Evolutionary conservation across 176 grass and related monocot species (phyloP).

Genomic region (Miscanthus lutarioriparius): DNA sequence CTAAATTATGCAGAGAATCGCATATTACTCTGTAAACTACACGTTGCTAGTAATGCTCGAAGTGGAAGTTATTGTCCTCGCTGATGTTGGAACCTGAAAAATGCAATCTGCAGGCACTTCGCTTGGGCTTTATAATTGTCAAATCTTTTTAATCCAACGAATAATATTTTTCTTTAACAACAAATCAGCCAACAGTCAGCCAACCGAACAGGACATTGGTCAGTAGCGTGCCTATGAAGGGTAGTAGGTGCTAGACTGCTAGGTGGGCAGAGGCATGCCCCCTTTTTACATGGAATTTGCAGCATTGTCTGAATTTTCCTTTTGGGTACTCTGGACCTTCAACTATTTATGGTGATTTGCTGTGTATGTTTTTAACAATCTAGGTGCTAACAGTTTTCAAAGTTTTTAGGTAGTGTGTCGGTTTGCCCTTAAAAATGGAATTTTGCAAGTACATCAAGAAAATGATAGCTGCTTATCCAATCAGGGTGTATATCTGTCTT

Average conservation of each 20-base stretch:
- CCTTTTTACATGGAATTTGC: neutral
- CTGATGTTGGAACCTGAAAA: conserved; percentile 40
- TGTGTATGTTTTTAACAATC: neutral
- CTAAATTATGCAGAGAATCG: neutral
- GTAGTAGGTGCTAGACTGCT: conserved; percentile 36
- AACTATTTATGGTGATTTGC: neutral
- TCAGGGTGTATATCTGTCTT: neutral
- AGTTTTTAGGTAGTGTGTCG: conserved; percentile 16
- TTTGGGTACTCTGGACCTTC: neutral
- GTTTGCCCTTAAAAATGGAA: conserved; percentile 18
- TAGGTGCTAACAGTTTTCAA: neutral
- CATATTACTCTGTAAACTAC: conserved; percentile 16
- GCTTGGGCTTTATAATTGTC: too few relatives aligned
- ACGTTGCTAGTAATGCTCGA: conserved; percentile 9
- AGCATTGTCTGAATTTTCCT: neutral
- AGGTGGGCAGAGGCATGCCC: conserved; percentile 27
- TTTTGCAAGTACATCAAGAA: neutral
- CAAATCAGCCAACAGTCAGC: too few relatives aligned
- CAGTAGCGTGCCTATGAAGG: conserved; percentile 37
- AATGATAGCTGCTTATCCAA: neutral
- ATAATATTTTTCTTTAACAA: too few relatives aligned
- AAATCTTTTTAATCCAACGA: too few relatives aligned
- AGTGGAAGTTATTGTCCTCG: conserved; percentile 31
- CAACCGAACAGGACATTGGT: too few relatives aligned
- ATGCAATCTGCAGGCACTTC: too few relatives aligned